These are phyloP conservation scores for Blastocystis sp. DNA, from an alignment of 352 stramenopile genomes.

Conservation along the genomic window DNA sequence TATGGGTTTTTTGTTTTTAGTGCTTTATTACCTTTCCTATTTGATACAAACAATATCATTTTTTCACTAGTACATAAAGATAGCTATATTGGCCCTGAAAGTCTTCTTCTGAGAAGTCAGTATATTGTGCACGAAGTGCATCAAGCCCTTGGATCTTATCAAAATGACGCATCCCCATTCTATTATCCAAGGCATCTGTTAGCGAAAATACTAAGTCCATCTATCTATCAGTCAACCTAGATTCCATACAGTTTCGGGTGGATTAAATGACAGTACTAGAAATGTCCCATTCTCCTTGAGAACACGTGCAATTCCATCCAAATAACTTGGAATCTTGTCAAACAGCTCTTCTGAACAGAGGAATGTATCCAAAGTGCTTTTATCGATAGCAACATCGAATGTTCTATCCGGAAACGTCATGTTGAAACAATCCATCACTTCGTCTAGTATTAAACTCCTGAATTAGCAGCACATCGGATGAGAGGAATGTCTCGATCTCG, in stretches of 20 bases:
- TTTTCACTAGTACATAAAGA: slow-evolving; percentile 13
- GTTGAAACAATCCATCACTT: slow-evolving; percentile 35
- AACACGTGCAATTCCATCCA: not conserved
- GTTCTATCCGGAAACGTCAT: not conserved
- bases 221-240: not conserved
- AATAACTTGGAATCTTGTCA: slow-evolving; percentile 23
- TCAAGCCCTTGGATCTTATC: not conserved
- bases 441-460: not conserved
- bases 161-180: slow-evolving; percentile 18
- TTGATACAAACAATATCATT: not conserved
- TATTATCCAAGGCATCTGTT: not conserved
- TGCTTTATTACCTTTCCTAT: not conserved
- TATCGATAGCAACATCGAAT: slow-evolving; percentile 36
- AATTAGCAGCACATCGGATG: not conserved
- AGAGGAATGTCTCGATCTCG: not conserved
- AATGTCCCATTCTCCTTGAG: not conserved
- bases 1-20: not conserved
- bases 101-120: not conserved
- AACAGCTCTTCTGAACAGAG: slow-evolving; percentile 18
- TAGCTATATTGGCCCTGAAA: slow-evolving; percentile 17
- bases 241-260: not conserved
- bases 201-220: not conserved
- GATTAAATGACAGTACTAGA: slow-evolving; percentile 18
- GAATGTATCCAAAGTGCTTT: slow-evolving; percentile 49
- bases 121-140: not conserved